Evolutionary conservation across 257 asterid species (phyloP).

Genomic region (Petunia secreta): DNA sequence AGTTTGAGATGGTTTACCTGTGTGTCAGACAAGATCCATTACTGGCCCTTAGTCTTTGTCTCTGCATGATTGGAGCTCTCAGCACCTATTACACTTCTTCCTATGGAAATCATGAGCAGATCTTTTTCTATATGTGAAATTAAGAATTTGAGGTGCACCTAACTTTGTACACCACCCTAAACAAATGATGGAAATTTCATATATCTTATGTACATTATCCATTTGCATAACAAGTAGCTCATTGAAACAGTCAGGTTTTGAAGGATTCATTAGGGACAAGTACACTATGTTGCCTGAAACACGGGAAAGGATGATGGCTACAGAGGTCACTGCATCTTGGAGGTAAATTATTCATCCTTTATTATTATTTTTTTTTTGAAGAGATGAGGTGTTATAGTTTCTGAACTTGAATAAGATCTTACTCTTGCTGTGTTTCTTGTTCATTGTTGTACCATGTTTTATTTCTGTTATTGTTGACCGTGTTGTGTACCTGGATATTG

Average conservation of each 20-base stretch:
- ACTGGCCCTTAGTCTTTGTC: not conserved
- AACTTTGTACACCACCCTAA: not conserved
- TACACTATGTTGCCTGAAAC: slow-evolving; percentile 94
- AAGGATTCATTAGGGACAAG: slow-evolving; percentile 86
- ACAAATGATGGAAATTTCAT: not conserved
- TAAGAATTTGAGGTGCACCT: not conserved
- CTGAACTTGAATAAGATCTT: not conserved
- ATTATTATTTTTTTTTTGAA: not conserved
- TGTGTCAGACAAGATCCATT: slow-evolving; percentile 10
- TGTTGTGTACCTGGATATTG: slow-evolving; percentile 16
- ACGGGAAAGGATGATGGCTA: slow-evolving; percentile 88
- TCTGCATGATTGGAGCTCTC: not conserved
- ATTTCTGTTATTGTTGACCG: slow-evolving; percentile 8
- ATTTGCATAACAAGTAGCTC: not conserved
- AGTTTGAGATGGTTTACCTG: slow-evolving; percentile 14
- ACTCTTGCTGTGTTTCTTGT: not conserved
- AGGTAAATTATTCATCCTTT: slow-evolving; percentile 45
- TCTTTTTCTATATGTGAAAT: not conserved
- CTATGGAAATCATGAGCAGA: not conserved
- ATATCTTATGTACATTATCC: not conserved
- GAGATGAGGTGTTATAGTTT: slow-evolving; percentile 13
- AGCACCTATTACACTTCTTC: not conserved
- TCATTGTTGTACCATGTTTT: not conserved
- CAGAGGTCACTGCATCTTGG: slow-evolving; percentile 93
- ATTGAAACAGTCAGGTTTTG: slow-evolving; percentile 87